Base-by-base conservation (phyloP, 805 yeast species). In the Ogataea pilisensis region DNA sequence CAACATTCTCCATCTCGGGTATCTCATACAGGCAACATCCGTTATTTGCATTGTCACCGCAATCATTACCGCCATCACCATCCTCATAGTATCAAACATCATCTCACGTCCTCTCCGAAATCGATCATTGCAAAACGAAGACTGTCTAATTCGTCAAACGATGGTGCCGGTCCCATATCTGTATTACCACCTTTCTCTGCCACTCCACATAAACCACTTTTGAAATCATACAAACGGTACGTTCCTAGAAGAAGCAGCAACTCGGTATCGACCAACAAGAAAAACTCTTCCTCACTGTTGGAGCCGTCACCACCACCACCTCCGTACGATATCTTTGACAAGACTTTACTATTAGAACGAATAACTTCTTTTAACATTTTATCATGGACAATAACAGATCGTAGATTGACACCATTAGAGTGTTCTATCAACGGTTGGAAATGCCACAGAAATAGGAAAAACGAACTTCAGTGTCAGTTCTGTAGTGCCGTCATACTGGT, bases 401-500 rank as follows among this genome's bases (percentile, higher is more conserved):
- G 38, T 7, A 42, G 40, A 5, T 53, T 78, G 21, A 71, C 63
- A 5, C 80, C 79, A 38, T 58, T 78, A 26, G 64, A 54, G 24
- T 72, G 79, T 50, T 69, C 80, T 1, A 49, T 71, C 18, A 63
- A 70, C 39, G 84, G 84, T 2, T 78, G 83, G 83, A 58, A 53
- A 37, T 72, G 76, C 45, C 68, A 67, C 13, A 50, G 58, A 9
- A 43, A 40, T 3, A 43, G 57, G 22, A 61, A 53, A 34, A 65
- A 68, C 40, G 62, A 57, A 35, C 40, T 68, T 3, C 49, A 47
- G 31, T 68, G 73, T 43, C 45, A 46, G 2, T 55, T 55, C 8
- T 67, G 73, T 43, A 56, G 57, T 34, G 57, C 65, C 2, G 38
- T 51, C 8, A 43, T 68, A 11, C 29, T 57, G 8, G 51, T 66